Base-by-base conservation (phyloP, 2,329 filamentous ascomycete genomes). In the Plenodomus biglobosus region DNA sequence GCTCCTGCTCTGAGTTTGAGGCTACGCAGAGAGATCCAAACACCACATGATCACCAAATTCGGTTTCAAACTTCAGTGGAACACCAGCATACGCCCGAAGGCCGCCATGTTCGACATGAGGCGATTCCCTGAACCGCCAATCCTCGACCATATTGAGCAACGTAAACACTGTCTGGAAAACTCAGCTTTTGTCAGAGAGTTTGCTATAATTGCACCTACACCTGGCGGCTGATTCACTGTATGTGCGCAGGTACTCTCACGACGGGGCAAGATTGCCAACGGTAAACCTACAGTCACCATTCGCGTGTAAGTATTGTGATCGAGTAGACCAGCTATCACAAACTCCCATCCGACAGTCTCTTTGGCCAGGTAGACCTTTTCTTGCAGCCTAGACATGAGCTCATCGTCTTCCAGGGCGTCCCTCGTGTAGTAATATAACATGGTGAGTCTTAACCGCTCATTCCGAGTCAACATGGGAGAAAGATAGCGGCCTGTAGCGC, bases 281-380 rank as follows among this genome's bases (percentile, higher is more conserved):
- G 73, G 67, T 3, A 78, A 58, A 1, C 75, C 75, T 1, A 72
- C 66, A 0, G 76, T 73, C 2, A 70, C 75, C 19, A 78, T 48
- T 13, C 76, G 72, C 3, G 70, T 74, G 52, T 73, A 78, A 24
- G 71, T 67, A 38, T 76, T 70, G 49, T 75, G 65, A 20, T 75
- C 72, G 3, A 78, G 62, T 2, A 78, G 56, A 2, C 76, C 76
- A 5, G 76, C 65, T 16, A 77, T 72, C n/a, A 69, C 75, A 44
- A 71, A 75, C 8, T 78, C 76, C 76, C 76, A 78, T 7, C 68
- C 75, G 4, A 73, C 69, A 1, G 71, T 71, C 18, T 77, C 70
- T 19, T 71, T 63, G 0, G 72, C 74, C 2, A 78, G 59, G 15
- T 66, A 59, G 0, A 74, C 66, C 49, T 77, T 77, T 20, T 76